A percentile compares a stretch with the other conserved stretches of the same genome.
Evolutionary conservation across 2,329 filamentous ascomycete genomes (phyloP).

Genomic region (Capronia epimyces): DNA sequence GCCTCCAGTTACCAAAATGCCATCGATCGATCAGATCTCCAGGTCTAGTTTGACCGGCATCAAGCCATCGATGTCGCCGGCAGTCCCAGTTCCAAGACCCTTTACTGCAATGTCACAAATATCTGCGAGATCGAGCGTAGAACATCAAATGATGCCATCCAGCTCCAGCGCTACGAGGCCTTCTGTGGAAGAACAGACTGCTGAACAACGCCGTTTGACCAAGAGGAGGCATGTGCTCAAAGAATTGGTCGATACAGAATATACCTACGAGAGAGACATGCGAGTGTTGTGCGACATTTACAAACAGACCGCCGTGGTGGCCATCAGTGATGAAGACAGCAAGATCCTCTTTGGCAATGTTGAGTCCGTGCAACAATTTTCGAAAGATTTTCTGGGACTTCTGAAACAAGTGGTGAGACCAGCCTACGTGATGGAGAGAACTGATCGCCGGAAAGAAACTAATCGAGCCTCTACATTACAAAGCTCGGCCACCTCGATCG

Average conservation of each 20-base stretch:
- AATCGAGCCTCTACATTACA: conserved; percentile 43
- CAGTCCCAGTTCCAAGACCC: conserved; percentile 14
- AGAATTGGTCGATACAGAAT: conserved; percentile 88
- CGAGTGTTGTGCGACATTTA: conserved; percentile 97
- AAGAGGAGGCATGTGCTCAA: conserved; percentile 81
- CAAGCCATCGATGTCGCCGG: conserved; percentile 4
- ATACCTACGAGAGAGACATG: conserved; percentile 88
- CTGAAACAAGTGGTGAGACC: conserved; percentile 74
- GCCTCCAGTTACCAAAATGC: conserved; percentile 17
- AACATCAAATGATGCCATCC: conserved; percentile 13
- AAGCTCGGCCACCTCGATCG: conserved; percentile 40
- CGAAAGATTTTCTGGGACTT: conserved; percentile 69
- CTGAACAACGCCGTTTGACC: conserved; percentile 65
- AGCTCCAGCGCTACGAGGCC: conserved; percentile 13
- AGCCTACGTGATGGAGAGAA: conserved; percentile 65
- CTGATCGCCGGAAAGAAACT: conserved; percentile 50
- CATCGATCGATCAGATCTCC: conserved; percentile 23
- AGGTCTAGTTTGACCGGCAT: conserved; percentile 17
- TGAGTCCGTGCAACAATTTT: conserved; percentile 82
- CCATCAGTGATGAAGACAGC: conserved; percentile 75
- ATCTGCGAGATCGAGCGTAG: conserved; percentile 19
- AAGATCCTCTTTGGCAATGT: conserved; percentile 90
- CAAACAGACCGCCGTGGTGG: conserved; percentile 80
- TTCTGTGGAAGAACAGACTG: conserved; percentile 18
- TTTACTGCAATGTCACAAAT: conserved; percentile 19